These are phyloP conservation scores for Nicotiana attenuata DNA, from an alignment of 257 asterid genomes.

Conservation along the genomic window DNA sequence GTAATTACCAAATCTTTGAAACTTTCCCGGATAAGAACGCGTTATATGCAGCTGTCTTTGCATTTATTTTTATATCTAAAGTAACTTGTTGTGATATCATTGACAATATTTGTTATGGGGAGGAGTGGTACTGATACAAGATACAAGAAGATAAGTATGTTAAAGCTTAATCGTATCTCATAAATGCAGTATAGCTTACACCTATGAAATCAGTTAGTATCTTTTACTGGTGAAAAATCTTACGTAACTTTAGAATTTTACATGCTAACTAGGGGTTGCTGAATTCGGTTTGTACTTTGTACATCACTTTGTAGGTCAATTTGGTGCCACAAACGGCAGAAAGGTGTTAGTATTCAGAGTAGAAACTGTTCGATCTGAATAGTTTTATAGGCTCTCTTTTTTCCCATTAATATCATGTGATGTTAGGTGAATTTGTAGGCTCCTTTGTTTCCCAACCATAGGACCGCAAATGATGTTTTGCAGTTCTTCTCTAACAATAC, in stretches of 20 bases:
- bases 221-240: neutral
- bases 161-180: neutral
- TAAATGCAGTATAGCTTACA: neutral
- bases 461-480: neutral
- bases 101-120: neutral
- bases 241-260: neutral
- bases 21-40: neutral
- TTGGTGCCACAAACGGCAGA: neutral
- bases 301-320: neutral
- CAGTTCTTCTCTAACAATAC: neutral
- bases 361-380: neutral
- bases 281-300: neutral
- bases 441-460: conserved; percentile 1
- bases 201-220: neutral
- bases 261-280: neutral
- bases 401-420: neutral
- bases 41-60: neutral
- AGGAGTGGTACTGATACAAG: neutral
- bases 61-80: neutral
- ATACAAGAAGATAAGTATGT: neutral
- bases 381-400: neutral
- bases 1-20: neutral
- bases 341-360: neutral
- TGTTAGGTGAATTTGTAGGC: neutral
- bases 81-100: neutral